These are phyloP conservation scores for Bjerkandera adusta DNA, from an alignment of 1,284 basidiomycete species.

Conservation along the genomic window DNA sequence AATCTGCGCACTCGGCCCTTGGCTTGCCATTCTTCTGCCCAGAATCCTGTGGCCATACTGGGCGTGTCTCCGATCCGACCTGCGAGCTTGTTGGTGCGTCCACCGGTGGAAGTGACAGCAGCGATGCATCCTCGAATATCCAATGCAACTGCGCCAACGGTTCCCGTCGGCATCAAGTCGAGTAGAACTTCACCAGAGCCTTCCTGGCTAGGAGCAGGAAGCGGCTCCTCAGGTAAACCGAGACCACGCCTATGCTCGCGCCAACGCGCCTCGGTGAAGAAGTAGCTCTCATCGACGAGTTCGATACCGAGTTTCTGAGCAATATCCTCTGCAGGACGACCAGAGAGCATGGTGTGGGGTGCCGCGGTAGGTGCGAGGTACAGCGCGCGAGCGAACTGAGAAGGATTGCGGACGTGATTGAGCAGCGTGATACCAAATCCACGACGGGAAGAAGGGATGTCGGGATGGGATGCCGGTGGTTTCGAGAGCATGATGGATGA, in stretches of 20 bases:
- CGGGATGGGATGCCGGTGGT: constrained; percentile 61
- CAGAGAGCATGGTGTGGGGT: constrained; percentile 74
- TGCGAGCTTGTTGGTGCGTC: constrained; percentile 78
- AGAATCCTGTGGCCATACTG: constrained; percentile 74
- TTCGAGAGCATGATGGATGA: constrained; percentile 76
- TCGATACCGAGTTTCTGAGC: constrained; percentile 52
- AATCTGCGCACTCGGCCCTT: constrained; percentile 36
- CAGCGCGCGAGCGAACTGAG: constrained; percentile 63
- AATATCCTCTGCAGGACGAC: constrained; percentile 57
- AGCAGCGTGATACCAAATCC: constrained; percentile 67
- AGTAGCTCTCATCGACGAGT: constrained; percentile 72
- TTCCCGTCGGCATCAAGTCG: constrained; percentile 70
- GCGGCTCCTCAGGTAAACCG: constrained; percentile 65
- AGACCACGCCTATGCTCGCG: constrained; percentile 68
- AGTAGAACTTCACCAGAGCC: constrained; percentile 32
- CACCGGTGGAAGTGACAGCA: constrained; percentile 76
- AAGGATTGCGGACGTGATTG: constrained; percentile 70
- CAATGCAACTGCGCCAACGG: constrained; percentile 81
- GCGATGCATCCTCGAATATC: constrained; percentile 73
- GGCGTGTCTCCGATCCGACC: constrained; percentile 84
- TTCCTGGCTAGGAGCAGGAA: constrained; percentile 32
- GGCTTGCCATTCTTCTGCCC: constrained; percentile 74
- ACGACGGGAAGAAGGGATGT: constrained; percentile 55
- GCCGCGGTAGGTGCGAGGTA: constrained; percentile 61
- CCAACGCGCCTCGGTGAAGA: constrained; percentile 74